Percentiles rank a stretch among this genome's conserved stretches.
These are phyloP conservation scores for Fusarium tupiense DNA, from an alignment of 2,329 filamentous ascomycete species.

Conservation along the genomic window DNA sequence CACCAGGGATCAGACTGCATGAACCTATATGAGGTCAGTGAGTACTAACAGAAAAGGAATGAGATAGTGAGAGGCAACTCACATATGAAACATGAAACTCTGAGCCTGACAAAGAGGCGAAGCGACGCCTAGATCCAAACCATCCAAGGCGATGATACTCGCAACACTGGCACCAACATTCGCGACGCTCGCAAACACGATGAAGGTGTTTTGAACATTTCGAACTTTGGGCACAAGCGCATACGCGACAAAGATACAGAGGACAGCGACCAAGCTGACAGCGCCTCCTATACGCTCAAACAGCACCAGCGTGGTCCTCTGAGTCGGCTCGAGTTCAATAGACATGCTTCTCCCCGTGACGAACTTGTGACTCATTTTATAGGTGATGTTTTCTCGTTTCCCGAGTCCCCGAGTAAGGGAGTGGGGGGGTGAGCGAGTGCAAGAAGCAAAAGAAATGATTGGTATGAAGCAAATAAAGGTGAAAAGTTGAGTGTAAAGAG, in stretches of 20 bases:
- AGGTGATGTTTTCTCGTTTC: conserved; percentile 1
- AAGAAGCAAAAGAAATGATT: neutral
- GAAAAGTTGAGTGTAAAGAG: neutral
- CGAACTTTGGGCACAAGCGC: conserved; percentile 61
- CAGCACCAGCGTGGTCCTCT: conserved; percentile 55
- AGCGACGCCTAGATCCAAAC: conserved; percentile 62
- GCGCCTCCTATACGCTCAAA: conserved; percentile 65
- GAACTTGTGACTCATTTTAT: conserved; percentile 20
- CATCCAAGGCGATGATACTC: conserved; percentile 76
- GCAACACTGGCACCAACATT: conserved; percentile 70
- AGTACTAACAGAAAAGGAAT: conserved; percentile 54
- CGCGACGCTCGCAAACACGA: conserved; percentile 68
- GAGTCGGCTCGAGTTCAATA: conserved; percentile 48
- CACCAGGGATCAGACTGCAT: conserved; percentile 81
- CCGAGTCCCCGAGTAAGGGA: conserved; percentile 6
- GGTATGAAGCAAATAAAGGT: neutral
- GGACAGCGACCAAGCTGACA: conserved; percentile 61
- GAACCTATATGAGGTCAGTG: conserved; percentile 64
- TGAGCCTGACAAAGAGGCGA: conserved; percentile 70
- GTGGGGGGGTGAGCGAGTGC: neutral
- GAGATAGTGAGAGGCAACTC: conserved; percentile 46
- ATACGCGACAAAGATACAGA: conserved; percentile 64
- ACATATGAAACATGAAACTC: conserved; percentile 74
- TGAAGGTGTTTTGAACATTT: conserved; percentile 70
- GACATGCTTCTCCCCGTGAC: conserved; percentile 25